Conservation (phyloP, 305 asterid species). For the Fraxinus xanthoxyloides region DNA sequence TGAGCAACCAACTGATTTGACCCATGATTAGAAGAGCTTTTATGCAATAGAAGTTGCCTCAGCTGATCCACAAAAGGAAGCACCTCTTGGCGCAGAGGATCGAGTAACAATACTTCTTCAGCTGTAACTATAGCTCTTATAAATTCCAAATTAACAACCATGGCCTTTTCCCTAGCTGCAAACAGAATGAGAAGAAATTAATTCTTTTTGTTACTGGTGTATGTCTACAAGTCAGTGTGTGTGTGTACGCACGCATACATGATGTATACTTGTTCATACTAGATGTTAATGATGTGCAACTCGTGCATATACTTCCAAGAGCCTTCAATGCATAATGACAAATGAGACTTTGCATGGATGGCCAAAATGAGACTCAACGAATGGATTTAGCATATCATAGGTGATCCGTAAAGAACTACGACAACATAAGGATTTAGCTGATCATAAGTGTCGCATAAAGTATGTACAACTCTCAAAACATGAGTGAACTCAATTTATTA, state of each 20-base stretch:
- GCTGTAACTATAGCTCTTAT: slow-evolving; percentile 93
- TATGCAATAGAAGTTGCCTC: slow-evolving; percentile 66
- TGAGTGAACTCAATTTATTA: neutral
- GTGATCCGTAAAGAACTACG: neutral
- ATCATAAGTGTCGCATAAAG: neutral
- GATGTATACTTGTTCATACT: neutral
- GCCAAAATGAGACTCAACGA: neutral
- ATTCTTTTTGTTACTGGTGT: neutral
- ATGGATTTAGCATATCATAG: neutral
- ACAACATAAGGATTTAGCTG: neutral
- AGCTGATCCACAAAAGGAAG: slow-evolving; percentile 96
- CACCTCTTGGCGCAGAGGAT: slow-evolving; percentile 93
- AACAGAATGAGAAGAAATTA: slow-evolving; percentile 8
- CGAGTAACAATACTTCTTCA: slow-evolving; percentile 86
- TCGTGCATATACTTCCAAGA: neutral
- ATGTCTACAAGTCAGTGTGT: neutral
- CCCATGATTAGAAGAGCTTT: slow-evolving; percentile 35
- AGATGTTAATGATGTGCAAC: neutral
- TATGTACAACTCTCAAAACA: neutral
- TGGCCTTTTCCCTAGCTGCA: slow-evolving; percentile 97
- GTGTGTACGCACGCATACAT: no score
- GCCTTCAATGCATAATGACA: neutral
- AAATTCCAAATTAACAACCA: slow-evolving; percentile 91
- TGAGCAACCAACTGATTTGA: slow-evolving; percentile 34
- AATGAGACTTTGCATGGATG: neutral